phyloP scores from a whole-genome alignment of 345 rosid species.

The Sisymbrium altissimum region DNA sequence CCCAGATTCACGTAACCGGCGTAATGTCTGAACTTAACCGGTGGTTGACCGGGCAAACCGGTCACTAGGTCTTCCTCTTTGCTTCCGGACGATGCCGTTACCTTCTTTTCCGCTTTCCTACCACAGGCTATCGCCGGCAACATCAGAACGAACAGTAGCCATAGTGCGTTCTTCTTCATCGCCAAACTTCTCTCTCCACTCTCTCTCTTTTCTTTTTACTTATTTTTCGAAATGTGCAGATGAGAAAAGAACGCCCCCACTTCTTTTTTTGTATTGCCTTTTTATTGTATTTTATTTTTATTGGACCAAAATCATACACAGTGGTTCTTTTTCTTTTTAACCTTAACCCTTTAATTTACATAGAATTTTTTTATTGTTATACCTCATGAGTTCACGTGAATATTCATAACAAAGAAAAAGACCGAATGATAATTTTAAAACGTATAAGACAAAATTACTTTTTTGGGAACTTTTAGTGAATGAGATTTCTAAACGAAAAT shows the following conservation, averaged over 20 bases:
- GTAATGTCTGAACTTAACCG: slow-evolving; percentile 51
- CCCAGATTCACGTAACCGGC: slow-evolving; percentile 52
- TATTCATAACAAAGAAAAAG: neutral
- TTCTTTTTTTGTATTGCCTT: neutral
- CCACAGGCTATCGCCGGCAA: slow-evolving; percentile 30
- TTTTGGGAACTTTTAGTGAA: neutral
- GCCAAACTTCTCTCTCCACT: neutral
- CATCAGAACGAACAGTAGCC: slow-evolving; percentile 24
- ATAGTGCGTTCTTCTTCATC: slow-evolving; percentile 27
- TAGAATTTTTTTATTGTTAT: neutral
- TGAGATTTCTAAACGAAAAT: neutral
- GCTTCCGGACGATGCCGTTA: neutral
- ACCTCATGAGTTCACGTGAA: neutral
- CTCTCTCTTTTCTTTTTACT: neutral
- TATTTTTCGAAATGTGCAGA: neutral
- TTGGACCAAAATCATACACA: neutral
- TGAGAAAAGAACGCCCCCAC: neutral
- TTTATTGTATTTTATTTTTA: neutral
- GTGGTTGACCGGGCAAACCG: slow-evolving; percentile 57
- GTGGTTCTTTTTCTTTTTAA: neutral
- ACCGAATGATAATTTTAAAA: neutral
- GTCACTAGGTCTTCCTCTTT: slow-evolving; percentile 45
- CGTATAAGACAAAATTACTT: neutral
- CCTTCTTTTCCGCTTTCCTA: slow-evolving; percentile 22
- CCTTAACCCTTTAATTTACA: neutral